Evolutionary conservation across 1,284 basidiomycete genomes (phyloP).

Genomic region (Ustilago vetiveriae): DNA sequence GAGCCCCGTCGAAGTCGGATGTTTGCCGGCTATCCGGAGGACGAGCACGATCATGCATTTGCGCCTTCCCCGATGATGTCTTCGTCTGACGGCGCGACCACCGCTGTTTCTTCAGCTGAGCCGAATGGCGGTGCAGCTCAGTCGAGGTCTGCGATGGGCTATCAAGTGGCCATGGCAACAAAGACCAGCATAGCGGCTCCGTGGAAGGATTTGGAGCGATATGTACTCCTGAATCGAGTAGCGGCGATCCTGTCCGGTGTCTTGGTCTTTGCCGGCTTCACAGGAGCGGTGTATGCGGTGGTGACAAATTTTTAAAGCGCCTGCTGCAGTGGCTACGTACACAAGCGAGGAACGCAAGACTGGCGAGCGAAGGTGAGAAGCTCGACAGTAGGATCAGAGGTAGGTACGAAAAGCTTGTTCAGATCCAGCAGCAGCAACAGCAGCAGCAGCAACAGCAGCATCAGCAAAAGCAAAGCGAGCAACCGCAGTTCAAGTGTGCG

Average conservation of each 20-base stretch:
- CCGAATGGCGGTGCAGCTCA: background rate
- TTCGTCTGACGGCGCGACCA: slow-evolving; percentile 1
- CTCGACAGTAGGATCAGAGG: slow-evolving; percentile 19
- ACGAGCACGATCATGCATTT: background rate
- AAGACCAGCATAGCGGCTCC: slow-evolving; percentile 1
- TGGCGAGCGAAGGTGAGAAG: slow-evolving; percentile 1
- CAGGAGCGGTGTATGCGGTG: slow-evolving; percentile 45
- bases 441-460: slow-evolving; percentile 17
- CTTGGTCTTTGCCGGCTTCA: slow-evolving; percentile 49
- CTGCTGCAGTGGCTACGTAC: slow-evolving; percentile 46
- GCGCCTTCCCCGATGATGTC: background rate
- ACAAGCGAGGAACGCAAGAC: slow-evolving; percentile 4
- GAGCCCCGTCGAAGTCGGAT: slow-evolving; percentile 25
- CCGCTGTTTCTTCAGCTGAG: slow-evolving; percentile 5
- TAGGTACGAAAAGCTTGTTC: slow-evolving; percentile 39
- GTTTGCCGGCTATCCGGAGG: slow-evolving; percentile 11
- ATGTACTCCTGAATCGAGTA: slow-evolving; percentile 54
- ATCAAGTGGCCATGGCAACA: slow-evolving; percentile 16
- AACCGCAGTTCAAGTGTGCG: background rate
- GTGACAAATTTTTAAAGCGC: slow-evolving; percentile 58
- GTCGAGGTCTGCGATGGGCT: background rate
- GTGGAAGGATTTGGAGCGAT: slow-evolving; percentile 45
- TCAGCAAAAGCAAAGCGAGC: background rate
- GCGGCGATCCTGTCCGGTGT: slow-evolving; percentile 45
- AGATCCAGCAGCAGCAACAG: slow-evolving; percentile 23